Evolutionary conservation across 208 protist genomes (phyloP).

Genomic region (Leishmania arabica): DNA sequence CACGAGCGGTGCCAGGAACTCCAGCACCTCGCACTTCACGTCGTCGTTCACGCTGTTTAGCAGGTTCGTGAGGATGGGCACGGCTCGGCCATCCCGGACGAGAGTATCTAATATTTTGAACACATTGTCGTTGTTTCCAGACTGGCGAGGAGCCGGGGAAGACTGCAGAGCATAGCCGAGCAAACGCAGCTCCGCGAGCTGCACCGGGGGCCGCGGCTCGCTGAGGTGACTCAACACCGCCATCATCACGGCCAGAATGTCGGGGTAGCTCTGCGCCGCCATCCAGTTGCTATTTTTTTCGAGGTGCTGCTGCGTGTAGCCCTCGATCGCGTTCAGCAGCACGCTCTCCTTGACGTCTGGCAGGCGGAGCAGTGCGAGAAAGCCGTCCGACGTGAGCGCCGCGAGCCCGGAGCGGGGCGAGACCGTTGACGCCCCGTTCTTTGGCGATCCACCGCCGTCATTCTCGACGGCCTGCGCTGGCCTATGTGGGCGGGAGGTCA

Average conservation of each 20-base stretch:
- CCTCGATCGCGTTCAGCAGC: conserved; percentile 72
- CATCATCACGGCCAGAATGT: conserved; percentile 52
- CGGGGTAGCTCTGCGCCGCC: conserved; percentile 31
- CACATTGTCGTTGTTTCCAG: conserved; percentile 39
- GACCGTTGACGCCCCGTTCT: conserved; percentile 5
- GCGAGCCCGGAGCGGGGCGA: conserved; percentile 16
- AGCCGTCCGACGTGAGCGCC: conserved; percentile 40
- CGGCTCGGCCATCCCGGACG: conserved; percentile 44
- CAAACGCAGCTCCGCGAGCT: conserved; percentile 73
- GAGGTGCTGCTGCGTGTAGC: conserved; percentile 66
- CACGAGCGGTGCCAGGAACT: conserved; percentile 75
- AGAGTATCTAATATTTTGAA: conserved; percentile 49
- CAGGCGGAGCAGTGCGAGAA: conserved; percentile 68
- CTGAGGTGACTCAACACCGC: conserved; percentile 67
- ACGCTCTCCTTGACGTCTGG: conserved; percentile 81
- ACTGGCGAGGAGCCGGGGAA: conserved; percentile 21
- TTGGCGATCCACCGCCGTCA: conserved; percentile 8
- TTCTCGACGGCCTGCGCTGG: not conserved
- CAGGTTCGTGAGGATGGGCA: conserved; percentile 59
- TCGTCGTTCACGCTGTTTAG: conserved; percentile 93
- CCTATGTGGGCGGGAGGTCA: conserved; percentile 22
- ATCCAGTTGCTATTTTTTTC: conserved; percentile 42
- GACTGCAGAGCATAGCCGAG: conserved; percentile 68
- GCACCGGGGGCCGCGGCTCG: conserved; percentile 72
- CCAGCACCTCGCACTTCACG: conserved; percentile 88